Evolutionary conservation across 2,329 filamentous ascomycete species (phyloP), one percentile per base, ranked within the genome.

Genomic region (Alternaria ethzedia): DNA sequence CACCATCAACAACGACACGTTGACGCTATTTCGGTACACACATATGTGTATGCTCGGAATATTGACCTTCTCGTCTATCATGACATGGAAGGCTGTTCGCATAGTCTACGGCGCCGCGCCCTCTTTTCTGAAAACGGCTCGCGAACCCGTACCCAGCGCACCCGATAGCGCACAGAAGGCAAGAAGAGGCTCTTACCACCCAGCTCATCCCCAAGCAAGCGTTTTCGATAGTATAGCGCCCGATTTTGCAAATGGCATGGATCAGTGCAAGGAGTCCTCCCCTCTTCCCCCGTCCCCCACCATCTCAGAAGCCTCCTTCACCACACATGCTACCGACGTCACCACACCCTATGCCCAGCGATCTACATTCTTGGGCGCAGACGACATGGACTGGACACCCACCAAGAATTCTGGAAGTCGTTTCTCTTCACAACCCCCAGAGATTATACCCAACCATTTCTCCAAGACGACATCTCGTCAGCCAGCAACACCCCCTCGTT

Each of bases 351-450:
- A 67, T 30, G 45, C 54, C 6, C 58, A 62, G 47, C 58, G 63
- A 45, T 59, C 55, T 63, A 54, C 49, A 21, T 66, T 66, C 25
- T 59, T 67, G 20, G 64, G 67, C 17, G 82, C 81, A 1, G 87
- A 90, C 43, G 86, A 86, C 59, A 94, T 94, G 91, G 91, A 94
- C 72, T 93, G 91, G 88, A 87, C 89, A 3, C 89, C 90, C 1
- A 88, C 88, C 11, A 63, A 52, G 49, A 30, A 0, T 46, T 21
- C 49, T 6, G 55, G 58, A 15, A 61, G 65, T 11, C 67, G 67
- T 43, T 78, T 78, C 81, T 82, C 59, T 84, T 85, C n/a, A 2
- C 28, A 67, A 10, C 57, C 11, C 59, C 72, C 28, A 56, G 70
- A 28, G 60, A 44, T 76, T 41, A 43, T 74, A 11, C 70, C 75